Conservation (phyloP, 192 early-diverging fungal species). For the Coemansia sp. region DNA sequence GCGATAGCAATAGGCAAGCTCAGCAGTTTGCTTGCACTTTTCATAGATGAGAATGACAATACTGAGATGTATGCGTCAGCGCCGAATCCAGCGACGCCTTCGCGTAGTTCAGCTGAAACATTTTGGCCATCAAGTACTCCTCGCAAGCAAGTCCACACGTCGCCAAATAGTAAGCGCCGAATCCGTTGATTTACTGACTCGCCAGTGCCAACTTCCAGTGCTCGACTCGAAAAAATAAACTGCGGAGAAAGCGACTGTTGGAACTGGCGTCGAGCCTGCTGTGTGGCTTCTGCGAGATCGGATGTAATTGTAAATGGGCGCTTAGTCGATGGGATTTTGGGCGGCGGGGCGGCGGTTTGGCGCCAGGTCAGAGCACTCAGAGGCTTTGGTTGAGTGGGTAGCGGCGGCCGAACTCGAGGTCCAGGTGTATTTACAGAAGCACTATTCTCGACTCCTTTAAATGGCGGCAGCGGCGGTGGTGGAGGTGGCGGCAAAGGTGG, state of each 20-base stretch:
- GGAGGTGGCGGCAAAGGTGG: slow-evolving; percentile 10
- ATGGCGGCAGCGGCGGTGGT: not conserved
- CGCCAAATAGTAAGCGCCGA: slow-evolving; percentile 11
- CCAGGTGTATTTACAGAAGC: not conserved
- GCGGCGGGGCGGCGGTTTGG: not conserved
- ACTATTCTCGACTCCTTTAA: not conserved
- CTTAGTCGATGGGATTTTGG: slow-evolving; percentile 7
- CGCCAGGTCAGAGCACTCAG: slow-evolving; percentile 1
- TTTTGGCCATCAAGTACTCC: not conserved
- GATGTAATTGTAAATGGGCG: slow-evolving; percentile 15
- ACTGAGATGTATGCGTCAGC: slow-evolving; percentile 24
- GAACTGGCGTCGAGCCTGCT: slow-evolving; percentile 8
- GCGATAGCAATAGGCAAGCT: slow-evolving; percentile 12
- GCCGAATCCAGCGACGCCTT: slow-evolving; percentile 19
- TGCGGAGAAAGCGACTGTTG: slow-evolving; percentile 12
- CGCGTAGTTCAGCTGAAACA: slow-evolving; percentile 1
- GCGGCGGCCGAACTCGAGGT: slow-evolving; percentile 2
- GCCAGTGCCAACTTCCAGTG: not conserved
- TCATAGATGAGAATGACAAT: not conserved
- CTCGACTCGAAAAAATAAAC: not conserved
- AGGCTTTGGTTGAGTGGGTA: slow-evolving; percentile 4
- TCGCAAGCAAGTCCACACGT: slow-evolving; percentile 12
- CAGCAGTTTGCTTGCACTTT: not conserved
- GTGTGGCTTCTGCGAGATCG: not conserved
- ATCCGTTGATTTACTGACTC: not conserved